These are phyloP conservation scores for Beauveria sp. DNA, from an alignment of 2,329 filamentous ascomycete genomes.

Conservation along the genomic window DNA sequence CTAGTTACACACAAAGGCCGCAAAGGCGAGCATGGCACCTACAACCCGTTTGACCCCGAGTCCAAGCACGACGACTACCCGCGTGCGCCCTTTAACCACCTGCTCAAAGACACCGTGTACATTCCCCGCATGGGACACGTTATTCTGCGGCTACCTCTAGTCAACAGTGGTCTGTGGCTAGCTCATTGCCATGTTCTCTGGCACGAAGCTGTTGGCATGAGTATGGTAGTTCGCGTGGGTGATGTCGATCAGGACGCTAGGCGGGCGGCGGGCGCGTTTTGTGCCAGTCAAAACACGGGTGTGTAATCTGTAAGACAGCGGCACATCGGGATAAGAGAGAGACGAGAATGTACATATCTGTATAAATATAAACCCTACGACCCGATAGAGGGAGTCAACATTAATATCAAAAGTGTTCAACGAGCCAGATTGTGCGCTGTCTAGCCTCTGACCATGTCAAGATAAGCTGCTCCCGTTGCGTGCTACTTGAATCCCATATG, in stretches of 20 bases:
- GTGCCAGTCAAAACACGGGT: background rate
- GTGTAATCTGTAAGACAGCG: background rate
- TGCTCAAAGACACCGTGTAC: conserved; percentile 26
- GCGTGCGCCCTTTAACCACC: conserved; percentile 16
- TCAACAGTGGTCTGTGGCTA: conserved; percentile 30
- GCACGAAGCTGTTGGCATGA: conserved; percentile 33
- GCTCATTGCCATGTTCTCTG: conserved; percentile 31
- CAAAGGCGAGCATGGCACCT: conserved; percentile 9
- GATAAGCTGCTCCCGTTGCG: no score
- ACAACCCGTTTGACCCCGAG: conserved; percentile 9
- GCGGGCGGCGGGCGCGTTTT: background rate
- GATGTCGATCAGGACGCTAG: background rate
- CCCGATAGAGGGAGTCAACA: no score
- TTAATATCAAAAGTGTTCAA: no score
- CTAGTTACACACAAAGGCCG: conserved; percentile 10
- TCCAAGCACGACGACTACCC: conserved; percentile 6
- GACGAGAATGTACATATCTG: background rate
- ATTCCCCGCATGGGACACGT: conserved; percentile 28
- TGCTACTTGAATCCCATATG: no score
- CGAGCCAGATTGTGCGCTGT: no score
- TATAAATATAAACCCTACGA: no score
- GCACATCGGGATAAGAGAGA: background rate
- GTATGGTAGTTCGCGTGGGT: conserved; percentile 23
- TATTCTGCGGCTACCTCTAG: conserved; percentile 25
- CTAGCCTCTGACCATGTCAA: no score